Percentiles rank a stretch among this genome's conserved stretches.
Evolutionary conservation across 495 filamentous ascomycete species (phyloP).

Genomic region (Penicillium simplicissimum): DNA sequence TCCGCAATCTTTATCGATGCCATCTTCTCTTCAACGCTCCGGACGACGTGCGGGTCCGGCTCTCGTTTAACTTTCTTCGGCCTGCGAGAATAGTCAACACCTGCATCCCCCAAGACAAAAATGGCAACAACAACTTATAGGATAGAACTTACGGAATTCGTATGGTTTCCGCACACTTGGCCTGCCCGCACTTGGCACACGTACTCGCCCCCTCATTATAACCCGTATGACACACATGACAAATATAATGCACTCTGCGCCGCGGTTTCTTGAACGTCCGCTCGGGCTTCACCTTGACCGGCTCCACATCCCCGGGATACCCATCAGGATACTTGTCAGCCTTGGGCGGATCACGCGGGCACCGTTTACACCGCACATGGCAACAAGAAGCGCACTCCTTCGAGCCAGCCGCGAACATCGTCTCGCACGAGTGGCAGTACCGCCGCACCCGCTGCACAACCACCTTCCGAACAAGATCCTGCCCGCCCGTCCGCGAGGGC

Average conservation of each 20-base stretch:
- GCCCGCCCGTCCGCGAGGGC: constrained; percentile 64
- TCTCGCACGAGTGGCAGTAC: constrained; percentile 74
- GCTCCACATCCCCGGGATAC: constrained; percentile 70
- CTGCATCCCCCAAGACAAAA: constrained; percentile 6
- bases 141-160: constrained; percentile 50
- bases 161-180: constrained; percentile 48
- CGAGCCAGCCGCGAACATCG: constrained; percentile 55
- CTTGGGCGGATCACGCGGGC: constrained; percentile 76
- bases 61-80: constrained; percentile 62
- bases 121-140: not conserved
- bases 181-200: constrained; percentile 66
- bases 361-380: constrained; percentile 78
- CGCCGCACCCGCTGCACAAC: constrained; percentile 70
- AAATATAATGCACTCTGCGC: constrained; percentile 58
- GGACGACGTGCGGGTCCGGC: constrained; percentile 64
- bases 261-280: constrained; percentile 47
- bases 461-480: constrained; percentile 67
- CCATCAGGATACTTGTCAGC: constrained; percentile 73
- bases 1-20: constrained; percentile 26
- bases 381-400: constrained; percentile 70
- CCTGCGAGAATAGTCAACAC: constrained; percentile 44
- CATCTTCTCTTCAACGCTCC: constrained; percentile 60
- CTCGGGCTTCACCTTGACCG: constrained; percentile 31
- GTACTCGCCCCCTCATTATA: constrained; percentile 48
- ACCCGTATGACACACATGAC: constrained; percentile 61